Evolutionary conservation across 2,329 filamentous ascomycete species (phyloP), one percentile per base, ranked within the genome.

Genomic region (Pseudogymnoascus sp.): DNA sequence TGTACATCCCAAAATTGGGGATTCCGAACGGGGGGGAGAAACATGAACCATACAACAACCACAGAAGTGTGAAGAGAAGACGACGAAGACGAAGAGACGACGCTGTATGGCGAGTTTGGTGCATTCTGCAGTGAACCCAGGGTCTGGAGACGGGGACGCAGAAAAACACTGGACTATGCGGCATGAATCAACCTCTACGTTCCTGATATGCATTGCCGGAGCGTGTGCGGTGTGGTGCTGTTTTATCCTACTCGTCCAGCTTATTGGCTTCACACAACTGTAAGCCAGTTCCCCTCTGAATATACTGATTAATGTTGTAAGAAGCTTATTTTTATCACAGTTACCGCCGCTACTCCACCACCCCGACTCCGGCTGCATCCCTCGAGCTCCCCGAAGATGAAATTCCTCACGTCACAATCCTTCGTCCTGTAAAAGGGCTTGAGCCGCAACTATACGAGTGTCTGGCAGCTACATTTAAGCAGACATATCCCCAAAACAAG

Each of bases 381-480:
- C 74, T 82, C 1, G 72, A 71, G 0, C 73, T 85, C 0, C 72
- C 74, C 3, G 68, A 74, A 38, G 71, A 80, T 65, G 74, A 84
- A 37, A 77, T 90, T 2, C 92, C 92, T 13, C 85, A 90, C 74
- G 81, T 99, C 67, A 97, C 94, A 30, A 81, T 96, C 62, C 91
- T 99, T 66, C 88, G 94, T 2, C 95, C 94, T 0, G 86, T 96
- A 65, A 97, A 96, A 74, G 94, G 92, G 62, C 79, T 95, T 60
- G 94, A 97, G 71, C 89, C 91, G 3, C 83, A 85, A 64, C 83
- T 97, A 21, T 96, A 95, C 78, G 90, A 96, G 69, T 97, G 94
- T 69, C 85, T 99, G 38, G 88, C 89, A 28, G 88, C 92, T 4
- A 90, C 88, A 1, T 92, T 96, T 71, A 83, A 77, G 52, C 92